Base-by-base conservation (phyloP, 2,329 filamentous ascomycete genomes). In the Colletotrichum somersetense region DNA sequence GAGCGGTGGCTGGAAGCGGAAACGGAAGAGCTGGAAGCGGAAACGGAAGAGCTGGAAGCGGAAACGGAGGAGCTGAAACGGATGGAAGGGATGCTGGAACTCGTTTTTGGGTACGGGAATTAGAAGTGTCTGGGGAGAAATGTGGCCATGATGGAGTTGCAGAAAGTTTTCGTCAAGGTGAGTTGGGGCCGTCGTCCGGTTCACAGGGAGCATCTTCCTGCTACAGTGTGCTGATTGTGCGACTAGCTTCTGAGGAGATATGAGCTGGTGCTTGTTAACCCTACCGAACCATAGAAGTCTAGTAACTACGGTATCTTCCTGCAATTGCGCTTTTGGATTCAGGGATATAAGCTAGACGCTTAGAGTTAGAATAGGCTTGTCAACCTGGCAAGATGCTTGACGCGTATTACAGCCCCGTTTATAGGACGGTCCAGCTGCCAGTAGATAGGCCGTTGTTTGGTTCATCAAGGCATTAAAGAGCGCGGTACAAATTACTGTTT, bases 41-140 rank as follows among this genome's bases (percentile, higher is more conserved):
- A 30, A 30, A 30, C 26, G 26, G 26, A 30, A 30, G 26, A 71
- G 73, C 46, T 74, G 5, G 71, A 71, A 20, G 79, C 76, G 0
- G 53, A 75, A 0, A 71, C 75, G 0, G 81, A 82, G 33, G 78
- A 77, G 40, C 55, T 78, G 0, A 77, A 71, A 18, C 71, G 74
- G 40, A 83, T 82, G 80, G 81, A 84, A 70, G 76, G 75, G 42
- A 78, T 79, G 0, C 67, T 82, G 18, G 83, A 84, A 14, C 67
- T 84, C 8, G 76, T 83, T 0, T 85, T 85, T 67, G 78, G 82
- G 2, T 79, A 81, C 26, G 83, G 84, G 0, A 67, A 79, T 5
- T 84, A 80, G 77, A 77, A 79, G 52, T 85, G 83, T 50, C 70
- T 84, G 16, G 83, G 83, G 1, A 78, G 80, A 3, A 79, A 78